Base-by-base conservation (phyloP, 306 rosid genomes). In the Parietaria judaica region DNA sequence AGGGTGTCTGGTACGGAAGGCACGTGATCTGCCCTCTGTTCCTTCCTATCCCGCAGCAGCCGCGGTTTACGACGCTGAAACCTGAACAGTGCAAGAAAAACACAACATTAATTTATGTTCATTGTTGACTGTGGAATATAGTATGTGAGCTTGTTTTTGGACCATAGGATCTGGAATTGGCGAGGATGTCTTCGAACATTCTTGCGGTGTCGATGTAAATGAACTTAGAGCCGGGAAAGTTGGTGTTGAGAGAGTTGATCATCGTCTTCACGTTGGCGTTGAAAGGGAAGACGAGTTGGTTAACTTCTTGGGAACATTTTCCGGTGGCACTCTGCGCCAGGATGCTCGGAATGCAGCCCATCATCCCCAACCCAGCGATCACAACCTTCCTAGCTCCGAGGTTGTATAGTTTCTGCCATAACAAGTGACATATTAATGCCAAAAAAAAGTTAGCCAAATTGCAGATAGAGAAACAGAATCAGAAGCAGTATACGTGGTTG, bases 321-420 rank as follows among this genome's bases (percentile, higher is more conserved):
- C 96, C 98, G 8, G 43, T 63, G 54, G 39, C 11, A 66, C 84
- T 88, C 67, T 74, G 98, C 36, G 96, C 95, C 65, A 88, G 67
- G 51, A 86, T 88, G 79, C 90, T 88, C 11, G 96, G 96, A 71
- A 84, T 92, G 63, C 98, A 92, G 12, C 98, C 98, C 95, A 88
- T 66, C 49, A 64, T 64, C 55, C 98, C 94, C 3, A 86, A 55
- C 47, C 98, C 98, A 0, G 90, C 72, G 6, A 86, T 47, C 55
- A 74, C 95, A 70, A 92, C 71, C 71, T 83, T 88, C 78, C 98
- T 71, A 7, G 86, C 98, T 62, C 95, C 98, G 54, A 92, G 94
- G 76, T 82, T 82, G 74, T 88, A 92, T 15, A 92, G 86, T 63
- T 83, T 82, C 95, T 87, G 74, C 37, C 35, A 38, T 6, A 15